Evolutionary conservation across 345 rosid species (phyloP), one percentile per base, ranked within the genome.

Genomic region (Laguncularia racemosa): DNA sequence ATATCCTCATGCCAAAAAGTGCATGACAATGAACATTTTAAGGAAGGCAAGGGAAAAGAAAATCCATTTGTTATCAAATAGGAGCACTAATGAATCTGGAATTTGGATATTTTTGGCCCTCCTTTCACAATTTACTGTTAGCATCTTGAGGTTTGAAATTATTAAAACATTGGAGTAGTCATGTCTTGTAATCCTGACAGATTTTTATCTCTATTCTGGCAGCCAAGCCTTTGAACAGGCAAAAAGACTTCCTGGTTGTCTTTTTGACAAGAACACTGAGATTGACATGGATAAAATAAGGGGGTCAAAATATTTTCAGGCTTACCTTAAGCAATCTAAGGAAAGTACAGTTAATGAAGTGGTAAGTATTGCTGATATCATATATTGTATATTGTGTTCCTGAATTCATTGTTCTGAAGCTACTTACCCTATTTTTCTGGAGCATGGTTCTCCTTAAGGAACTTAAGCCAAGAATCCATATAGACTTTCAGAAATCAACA

Each of bases 221-320:
- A 89, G 99, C 50, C 76, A 73, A 62, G 97, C 91, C 49, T 85
- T 89, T 72, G 89, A 93, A 19, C 84, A 71, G 64, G 91, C 88
- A 65, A 76, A 82, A n/a, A 75, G 67, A 66, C 77, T 73, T 64
- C 75, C 86, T 50, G 90, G 85, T 19, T 20, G 62, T 56, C 67
- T 79, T 55, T 87, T 89, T 76, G 55, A 76, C 65, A 75, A 56
- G 64, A 76, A 72, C 66, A 58, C 67, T 49, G 73, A 65, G 6
- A 66, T 87, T 66, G 78, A 85, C 57, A 48, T 80, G 56, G 93
- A 79, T 44, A 83, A 76, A 74, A 72, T 93, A 26, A 87, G 73
- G 71, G 80, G 84, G 63, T 89, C 99, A 16, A 82, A 82, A 33
- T 67, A 76, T 71, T 87, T 89, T 28, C 63, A 17, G 26, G 63